Base-by-base conservation (phyloP, 805 yeast genomes). In the Starmera amethionina region DNA sequence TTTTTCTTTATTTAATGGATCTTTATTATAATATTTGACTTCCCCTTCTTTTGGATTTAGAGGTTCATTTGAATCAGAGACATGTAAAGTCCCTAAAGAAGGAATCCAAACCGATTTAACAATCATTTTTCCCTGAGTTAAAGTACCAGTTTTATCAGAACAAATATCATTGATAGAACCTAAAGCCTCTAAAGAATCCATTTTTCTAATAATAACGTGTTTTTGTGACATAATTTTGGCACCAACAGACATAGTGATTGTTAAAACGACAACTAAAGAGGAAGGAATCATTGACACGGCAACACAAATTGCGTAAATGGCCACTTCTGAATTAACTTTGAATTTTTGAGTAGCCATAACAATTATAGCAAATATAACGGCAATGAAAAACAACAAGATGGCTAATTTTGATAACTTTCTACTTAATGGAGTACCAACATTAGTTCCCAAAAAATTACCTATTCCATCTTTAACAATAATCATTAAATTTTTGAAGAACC, bases 221-320 rank as follows among this genome's bases (percentile, higher is more conserved):
- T 78, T 72, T 32, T 66, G 57, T n/a, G 77, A 79, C 62, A 86
- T 77, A 32, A 73, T 77, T 51, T 77, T 76, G 47, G 95, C 78
- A 46, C 94, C 82, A 50, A 79, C 79, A 1, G 90, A 87, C 89
- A 83, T 82, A 1, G 90, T 82, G 46, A 83, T 82, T n/a, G 93
- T 82, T 44, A 82, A 68, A 19, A 82, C 93, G 18, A 82, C 93
- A 45, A 82, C 80, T 50, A 82, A 67, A 1, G 89, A 79, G 3
- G 88, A 82, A 3, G 93, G 93, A 47, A 82, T 82, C 87, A 83
- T 83, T 5, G 89, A 77, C 37, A 82, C 64, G 0, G 52, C 84
- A 37, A 83, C 89, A 63, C 94, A 86, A 52, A 87, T 80, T 22
- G 96, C 95, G 55, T 86, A 86, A 37, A 86, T 78, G 12, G 94